Evolutionary conservation across 1,284 basidiomycete species (phyloP).

Genomic region (Xerocomus nothofagi): DNA sequence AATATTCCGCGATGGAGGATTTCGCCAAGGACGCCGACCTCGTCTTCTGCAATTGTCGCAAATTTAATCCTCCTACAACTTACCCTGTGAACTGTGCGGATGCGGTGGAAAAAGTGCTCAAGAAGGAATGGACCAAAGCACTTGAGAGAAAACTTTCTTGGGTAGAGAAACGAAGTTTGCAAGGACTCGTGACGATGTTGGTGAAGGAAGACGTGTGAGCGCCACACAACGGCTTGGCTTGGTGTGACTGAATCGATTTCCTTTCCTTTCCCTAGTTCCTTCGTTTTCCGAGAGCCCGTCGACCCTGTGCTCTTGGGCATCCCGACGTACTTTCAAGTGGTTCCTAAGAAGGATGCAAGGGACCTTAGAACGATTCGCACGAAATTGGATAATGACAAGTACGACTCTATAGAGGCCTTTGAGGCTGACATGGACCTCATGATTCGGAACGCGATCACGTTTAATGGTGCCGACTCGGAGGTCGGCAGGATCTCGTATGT

Average conservation of each 20-base stretch:
- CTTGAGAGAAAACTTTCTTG: conserved; percentile 75
- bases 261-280: conserved; percentile 47
- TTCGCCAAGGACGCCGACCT: conserved; percentile 83
- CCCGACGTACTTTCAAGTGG: conserved; percentile 81
- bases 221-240: not conserved
- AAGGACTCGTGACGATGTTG: conserved; percentile 70
- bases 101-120: conserved; percentile 71
- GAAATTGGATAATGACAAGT: conserved; percentile 83
- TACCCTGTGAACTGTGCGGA: conserved; percentile 75
- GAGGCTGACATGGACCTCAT: conserved; percentile 85
- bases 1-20: conserved; percentile 79
- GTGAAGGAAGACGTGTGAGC: conserved; percentile 73
- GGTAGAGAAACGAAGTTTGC: conserved; percentile 81
- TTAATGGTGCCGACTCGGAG: conserved; percentile 81
- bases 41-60: conserved; percentile 85
- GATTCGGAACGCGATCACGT: conserved; percentile 81
- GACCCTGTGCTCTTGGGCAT: conserved; percentile 76
- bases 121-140: conserved; percentile 85
- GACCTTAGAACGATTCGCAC: conserved; percentile 83
- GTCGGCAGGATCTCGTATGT: conserved; percentile 63
- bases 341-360: conserved; percentile 82
- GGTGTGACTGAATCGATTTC: conserved; percentile 1
- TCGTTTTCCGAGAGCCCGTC: conserved; percentile 85
- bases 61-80: conserved; percentile 85
- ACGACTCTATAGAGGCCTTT: conserved; percentile 74